Evolutionary conservation across 2,329 filamentous ascomycete species (phyloP).

Genomic region (Fusarium equiseti): DNA sequence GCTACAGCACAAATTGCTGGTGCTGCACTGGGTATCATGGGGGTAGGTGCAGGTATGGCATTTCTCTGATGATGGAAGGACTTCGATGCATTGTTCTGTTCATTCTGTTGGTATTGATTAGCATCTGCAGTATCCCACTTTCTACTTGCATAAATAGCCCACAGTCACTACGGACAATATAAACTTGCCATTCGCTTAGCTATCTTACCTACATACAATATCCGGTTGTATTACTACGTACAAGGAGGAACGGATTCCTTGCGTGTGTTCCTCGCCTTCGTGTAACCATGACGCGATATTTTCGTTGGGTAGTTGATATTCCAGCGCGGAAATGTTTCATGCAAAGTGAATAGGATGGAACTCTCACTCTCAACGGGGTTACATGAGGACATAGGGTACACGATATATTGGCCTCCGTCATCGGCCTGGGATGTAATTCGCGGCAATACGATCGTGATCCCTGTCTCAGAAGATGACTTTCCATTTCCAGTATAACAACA

Average conservation of each 20-base stretch:
- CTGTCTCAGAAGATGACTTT: slow-evolving; percentile 5
- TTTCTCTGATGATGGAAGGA: slow-evolving; percentile 31
- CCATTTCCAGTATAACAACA: slow-evolving; percentile 2
- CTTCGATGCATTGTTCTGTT: not conserved
- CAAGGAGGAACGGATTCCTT: not conserved
- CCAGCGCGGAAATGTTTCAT: not conserved
- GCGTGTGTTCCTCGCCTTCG: not conserved
- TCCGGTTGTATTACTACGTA: not conserved
- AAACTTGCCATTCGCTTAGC: not conserved
- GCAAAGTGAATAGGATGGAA: not conserved
- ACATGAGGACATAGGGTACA: not conserved
- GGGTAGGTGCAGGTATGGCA: slow-evolving; percentile 49
- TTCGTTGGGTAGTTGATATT: not conserved
- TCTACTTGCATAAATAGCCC: slow-evolving; percentile 19
- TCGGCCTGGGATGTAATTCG: not conserved
- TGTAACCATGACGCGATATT: not conserved
- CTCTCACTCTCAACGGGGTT: not conserved
- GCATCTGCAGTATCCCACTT: slow-evolving; percentile 4
- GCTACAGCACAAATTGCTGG: slow-evolving; percentile 47
- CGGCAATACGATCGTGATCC: slow-evolving; percentile 2
- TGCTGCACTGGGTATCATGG: slow-evolving; percentile 49
- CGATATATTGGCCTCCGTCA: not conserved
- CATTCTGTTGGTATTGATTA: slow-evolving; percentile 9
- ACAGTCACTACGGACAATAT: slow-evolving; percentile 13
- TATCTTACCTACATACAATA: not conserved